Base-by-base conservation (phyloP, 768 basidiomycete genomes). In the Suillus hirtellus region DNA sequence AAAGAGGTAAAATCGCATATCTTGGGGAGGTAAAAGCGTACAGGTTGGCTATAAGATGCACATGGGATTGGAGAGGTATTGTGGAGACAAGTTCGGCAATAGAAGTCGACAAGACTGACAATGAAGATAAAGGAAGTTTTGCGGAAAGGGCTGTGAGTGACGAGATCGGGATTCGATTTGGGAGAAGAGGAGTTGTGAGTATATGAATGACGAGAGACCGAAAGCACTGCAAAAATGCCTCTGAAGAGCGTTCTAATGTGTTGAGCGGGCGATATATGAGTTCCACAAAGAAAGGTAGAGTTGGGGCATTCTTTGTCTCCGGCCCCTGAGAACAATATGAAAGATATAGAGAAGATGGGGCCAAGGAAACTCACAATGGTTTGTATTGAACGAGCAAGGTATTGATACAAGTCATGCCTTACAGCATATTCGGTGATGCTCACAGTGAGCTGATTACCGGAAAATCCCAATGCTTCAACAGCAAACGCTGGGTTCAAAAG, bases 1-100 rank as follows among this genome's bases (percentile, higher is more conserved):
- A 63, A 3, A 77, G 66, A 0, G 81, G 74, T 14, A 91, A 76
- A 8, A 73, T 73, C 11, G 80, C 66, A 70, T 93, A 89, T 49
- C 88, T 82, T 2, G 89, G 85, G 1, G 85, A 78, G 12, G 81
- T 80, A 71, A 95, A 89, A 34, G 85, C 80, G 60, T 85, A 74
- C 14, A 93, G 74, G 69, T 93, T 96, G 1, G 92, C 89, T 8
- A 92, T 69, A 4, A 95, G 81, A 69, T 95, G 85, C 50, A 88
- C 67, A 15, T 71, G 76, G 1, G 69, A 68, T 12, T 72, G 68
- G n/a, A 75, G 65, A 47, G 80, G 73, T 7, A 70, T 65, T 9
- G 70, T 34, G 69, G 65, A 50, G 74, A 71, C 19, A 84, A 73
- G 40, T 74, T 53, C 59, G 60, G 71, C 44, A 47, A 72, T 63